Evolutionary conservation across 108 stramenopile genomes (phyloP).

Genomic region (Skeletonema costatum): DNA sequence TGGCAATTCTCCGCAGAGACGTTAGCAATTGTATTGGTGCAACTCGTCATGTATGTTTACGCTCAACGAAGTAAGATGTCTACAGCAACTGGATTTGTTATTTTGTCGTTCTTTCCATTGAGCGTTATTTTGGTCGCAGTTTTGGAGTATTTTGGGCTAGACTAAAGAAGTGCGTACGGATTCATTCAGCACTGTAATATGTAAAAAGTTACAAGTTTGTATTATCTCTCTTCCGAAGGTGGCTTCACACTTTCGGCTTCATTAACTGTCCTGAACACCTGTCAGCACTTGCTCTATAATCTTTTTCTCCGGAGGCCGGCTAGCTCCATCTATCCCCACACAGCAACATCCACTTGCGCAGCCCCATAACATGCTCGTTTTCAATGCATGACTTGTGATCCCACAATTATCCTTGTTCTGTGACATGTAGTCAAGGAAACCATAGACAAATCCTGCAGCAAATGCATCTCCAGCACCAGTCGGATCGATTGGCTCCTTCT

Average conservation of each 20-base stretch:
- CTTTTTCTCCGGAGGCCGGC: conserved; percentile 47
- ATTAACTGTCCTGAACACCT: neutral
- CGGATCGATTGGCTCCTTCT: conserved; percentile 57
- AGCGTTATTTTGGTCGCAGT: conserved; percentile 82
- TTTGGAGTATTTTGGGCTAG: conserved; percentile 81
- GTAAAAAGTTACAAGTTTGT: neutral
- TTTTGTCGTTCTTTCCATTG: conserved; percentile 82
- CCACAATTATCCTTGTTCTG: conserved; percentile 7
- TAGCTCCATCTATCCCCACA: conserved; percentile 68
- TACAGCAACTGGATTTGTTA: conserved; percentile 35
- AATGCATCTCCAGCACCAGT: conserved; percentile 88
- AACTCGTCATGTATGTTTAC: conserved; percentile 76
- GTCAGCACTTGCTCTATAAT: conserved; percentile 50
- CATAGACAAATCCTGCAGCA: conserved; percentile 77
- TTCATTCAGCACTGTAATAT: neutral
- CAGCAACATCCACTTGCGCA: conserved; percentile 63
- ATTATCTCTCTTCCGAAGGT: neutral
- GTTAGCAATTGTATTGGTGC: conserved; percentile 89
- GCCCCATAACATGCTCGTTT: conserved; percentile 58
- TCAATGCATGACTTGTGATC: neutral
- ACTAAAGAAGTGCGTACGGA: conserved; percentile 39
- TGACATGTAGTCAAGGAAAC: conserved; percentile 33
- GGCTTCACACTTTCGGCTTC: neutral
- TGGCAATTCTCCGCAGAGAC: conserved; percentile 98
- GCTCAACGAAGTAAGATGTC: conserved; percentile 34